Evolutionary conservation across 768 basidiomycete species (phyloP).

Genomic region (Podaxis carcinomalis): DNA sequence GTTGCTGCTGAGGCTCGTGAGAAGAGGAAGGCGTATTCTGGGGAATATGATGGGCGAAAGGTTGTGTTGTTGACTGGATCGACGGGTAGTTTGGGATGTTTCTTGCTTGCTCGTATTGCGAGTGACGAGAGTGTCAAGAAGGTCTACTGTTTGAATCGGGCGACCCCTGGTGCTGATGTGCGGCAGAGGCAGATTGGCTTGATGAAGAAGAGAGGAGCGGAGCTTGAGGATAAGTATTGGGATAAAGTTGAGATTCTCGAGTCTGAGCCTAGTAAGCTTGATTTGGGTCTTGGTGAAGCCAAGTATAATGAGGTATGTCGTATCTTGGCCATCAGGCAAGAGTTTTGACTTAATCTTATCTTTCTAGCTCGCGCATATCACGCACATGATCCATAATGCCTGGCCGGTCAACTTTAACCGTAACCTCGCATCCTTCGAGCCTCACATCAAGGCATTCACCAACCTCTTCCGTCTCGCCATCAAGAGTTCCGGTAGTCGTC

Average conservation of each 20-base stretch:
- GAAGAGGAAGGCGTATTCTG: not conserved
- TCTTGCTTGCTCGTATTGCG: constrained; percentile 27
- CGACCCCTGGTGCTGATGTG: constrained; percentile 12
- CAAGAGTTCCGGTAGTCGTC: constrained; percentile 29
- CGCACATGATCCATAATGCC: constrained; percentile 31
- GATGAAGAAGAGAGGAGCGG: constrained; percentile 26
- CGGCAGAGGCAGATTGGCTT: constrained; percentile 24
- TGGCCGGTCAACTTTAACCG: constrained; percentile 45
- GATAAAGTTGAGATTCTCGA: constrained; percentile 25
- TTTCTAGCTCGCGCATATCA: constrained; percentile 19
- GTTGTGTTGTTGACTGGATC: constrained; percentile 35
- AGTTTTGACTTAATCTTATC: not conserved
- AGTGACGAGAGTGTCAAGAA: constrained; percentile 17
- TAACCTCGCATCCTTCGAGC: constrained; percentile 37
- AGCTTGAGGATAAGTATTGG: constrained; percentile 21
- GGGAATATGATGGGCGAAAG: constrained; percentile 5
- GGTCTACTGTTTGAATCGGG: constrained; percentile 31
- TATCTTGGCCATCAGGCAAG: not conserved
- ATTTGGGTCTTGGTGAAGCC: constrained; percentile 22
- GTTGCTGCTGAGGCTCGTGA: constrained; percentile 6
- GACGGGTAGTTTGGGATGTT: constrained; percentile 37
- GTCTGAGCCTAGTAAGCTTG: constrained; percentile 21
- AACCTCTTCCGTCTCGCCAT: constrained; percentile 21
- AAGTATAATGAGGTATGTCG: constrained; percentile 22
- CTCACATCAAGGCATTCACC: constrained; percentile 27